phyloP scores from a whole-genome alignment of 106 monocot genomes.

The Platanthera zijinensis region DNA sequence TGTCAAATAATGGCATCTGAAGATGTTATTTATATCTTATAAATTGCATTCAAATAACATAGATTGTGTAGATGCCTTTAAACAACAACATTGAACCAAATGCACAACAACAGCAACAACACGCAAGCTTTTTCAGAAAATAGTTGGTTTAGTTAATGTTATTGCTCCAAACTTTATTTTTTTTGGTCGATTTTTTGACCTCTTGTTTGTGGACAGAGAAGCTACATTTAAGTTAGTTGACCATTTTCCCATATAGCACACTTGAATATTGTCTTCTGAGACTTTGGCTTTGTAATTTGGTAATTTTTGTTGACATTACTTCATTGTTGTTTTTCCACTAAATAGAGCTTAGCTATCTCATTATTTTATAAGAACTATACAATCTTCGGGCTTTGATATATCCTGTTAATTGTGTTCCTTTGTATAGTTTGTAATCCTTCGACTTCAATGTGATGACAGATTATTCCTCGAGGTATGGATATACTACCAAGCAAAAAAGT shows the following conservation, averaged over 20 bases:
- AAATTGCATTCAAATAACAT: no score
- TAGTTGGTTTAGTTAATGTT: neutral
- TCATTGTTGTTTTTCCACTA: neutral
- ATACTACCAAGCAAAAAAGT: neutral
- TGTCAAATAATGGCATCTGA: no score
- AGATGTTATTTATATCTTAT: no score
- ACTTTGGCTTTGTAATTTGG: neutral
- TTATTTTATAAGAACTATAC: neutral
- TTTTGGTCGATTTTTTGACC: neutral
- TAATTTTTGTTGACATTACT: neutral
- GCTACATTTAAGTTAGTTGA: neutral
- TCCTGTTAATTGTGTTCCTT: neutral
- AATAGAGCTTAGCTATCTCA: neutral
- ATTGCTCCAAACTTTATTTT: neutral
- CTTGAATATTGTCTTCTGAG: neutral
- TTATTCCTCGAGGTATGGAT: neutral
- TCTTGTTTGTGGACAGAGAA: neutral
- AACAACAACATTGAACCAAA: no score
- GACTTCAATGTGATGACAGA: constrained; percentile 1
- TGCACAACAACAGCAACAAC: no score
- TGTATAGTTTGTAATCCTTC: neutral
- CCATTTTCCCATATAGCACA: neutral
- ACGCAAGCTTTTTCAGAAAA: neutral
- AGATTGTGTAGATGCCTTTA: no score
- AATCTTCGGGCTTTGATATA: neutral